Conservation (phyloP, 2,329 filamentous ascomycete genomes). For the Paecilomyces dactylethromorphus region DNA sequence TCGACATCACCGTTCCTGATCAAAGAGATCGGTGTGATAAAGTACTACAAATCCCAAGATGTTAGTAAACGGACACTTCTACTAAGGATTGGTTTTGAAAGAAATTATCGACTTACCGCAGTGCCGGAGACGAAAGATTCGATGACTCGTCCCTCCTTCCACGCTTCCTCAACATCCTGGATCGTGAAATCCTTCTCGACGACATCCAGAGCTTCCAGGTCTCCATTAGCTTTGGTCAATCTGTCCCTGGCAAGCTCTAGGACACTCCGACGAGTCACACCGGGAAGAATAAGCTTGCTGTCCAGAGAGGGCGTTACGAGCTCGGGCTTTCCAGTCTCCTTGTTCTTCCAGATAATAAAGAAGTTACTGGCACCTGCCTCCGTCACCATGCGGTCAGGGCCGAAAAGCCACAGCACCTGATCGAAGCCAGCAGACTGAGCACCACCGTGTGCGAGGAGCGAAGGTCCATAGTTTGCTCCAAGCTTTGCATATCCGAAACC, state of each 20-base stretch:
- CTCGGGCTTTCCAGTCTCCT: constrained; percentile 48
- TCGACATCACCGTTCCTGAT: background rate
- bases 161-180: constrained; percentile 62
- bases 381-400: constrained; percentile 64
- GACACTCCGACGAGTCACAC: constrained; percentile 70
- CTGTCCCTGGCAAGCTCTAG: constrained; percentile 58
- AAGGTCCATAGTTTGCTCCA: constrained; percentile 82
- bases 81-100: background rate
- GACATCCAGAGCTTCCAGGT: constrained; percentile 52
- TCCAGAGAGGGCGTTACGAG: constrained; percentile 75
- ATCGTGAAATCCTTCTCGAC: constrained; percentile 77
- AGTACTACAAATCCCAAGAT: background rate
- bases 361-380: constrained; percentile 87
- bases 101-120: constrained; percentile 36
- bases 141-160: constrained; percentile 63
- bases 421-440: constrained; percentile 67
- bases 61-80: background rate
- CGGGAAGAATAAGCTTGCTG: constrained; percentile 73
- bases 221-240: constrained; percentile 44
- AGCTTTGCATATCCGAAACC: constrained; percentile 86
- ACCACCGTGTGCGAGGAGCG: constrained; percentile 66
- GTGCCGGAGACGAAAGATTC: constrained; percentile 83
- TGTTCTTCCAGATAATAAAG: constrained; percentile 63
- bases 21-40: background rate
- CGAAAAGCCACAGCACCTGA: constrained; percentile 85